A percentile compares a stretch with the other conserved stretches of the same genome.
phyloP scores from a whole-genome alignment of 352 stramenopile genomes.

The Globisporangium abappressorium region DNA sequence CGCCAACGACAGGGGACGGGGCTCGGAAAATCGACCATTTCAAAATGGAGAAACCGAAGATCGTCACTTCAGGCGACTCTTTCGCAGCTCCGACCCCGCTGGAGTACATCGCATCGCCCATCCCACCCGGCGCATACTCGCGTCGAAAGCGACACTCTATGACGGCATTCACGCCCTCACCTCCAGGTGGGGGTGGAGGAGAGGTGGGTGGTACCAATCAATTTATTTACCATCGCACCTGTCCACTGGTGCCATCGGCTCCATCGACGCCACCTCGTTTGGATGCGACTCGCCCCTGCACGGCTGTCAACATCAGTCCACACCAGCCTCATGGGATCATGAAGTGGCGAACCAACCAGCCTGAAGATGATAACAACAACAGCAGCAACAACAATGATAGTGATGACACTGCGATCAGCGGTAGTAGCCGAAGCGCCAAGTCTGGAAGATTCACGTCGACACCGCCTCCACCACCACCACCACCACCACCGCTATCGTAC shows the following conservation, averaged over 20 bases:
- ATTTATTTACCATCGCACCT: conserved; percentile 25
- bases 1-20: not conserved
- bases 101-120: conserved; percentile 59
- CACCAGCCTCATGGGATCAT: conserved; percentile 22
- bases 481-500: conserved; percentile 29
- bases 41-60: conserved; percentile 17
- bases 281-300: conserved; percentile 16
- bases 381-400: not conserved
- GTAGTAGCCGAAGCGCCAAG: not conserved
- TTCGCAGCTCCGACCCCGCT: conserved; percentile 25
- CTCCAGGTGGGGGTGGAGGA: conserved; percentile 15
- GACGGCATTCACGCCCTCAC: conserved; percentile 22
- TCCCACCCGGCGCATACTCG: conserved; percentile 35
- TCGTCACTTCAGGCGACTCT: conserved; percentile 22
- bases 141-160: conserved; percentile 54
- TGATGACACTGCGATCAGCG: not conserved
- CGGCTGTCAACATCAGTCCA: conserved; percentile 19
- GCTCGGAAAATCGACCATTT: conserved; percentile 1
- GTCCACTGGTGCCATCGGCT: conserved; percentile 22
- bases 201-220: conserved; percentile 4
- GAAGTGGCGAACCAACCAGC: conserved; percentile 18
- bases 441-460: not conserved
- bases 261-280: conserved; percentile 21
- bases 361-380: conserved; percentile 9
- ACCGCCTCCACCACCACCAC: not conserved